A percentile compares a stretch with the other conserved stretches of the same genome.
phyloP scores from a whole-genome alignment of 805 yeast species.

The Torulaspora franciscae region DNA sequence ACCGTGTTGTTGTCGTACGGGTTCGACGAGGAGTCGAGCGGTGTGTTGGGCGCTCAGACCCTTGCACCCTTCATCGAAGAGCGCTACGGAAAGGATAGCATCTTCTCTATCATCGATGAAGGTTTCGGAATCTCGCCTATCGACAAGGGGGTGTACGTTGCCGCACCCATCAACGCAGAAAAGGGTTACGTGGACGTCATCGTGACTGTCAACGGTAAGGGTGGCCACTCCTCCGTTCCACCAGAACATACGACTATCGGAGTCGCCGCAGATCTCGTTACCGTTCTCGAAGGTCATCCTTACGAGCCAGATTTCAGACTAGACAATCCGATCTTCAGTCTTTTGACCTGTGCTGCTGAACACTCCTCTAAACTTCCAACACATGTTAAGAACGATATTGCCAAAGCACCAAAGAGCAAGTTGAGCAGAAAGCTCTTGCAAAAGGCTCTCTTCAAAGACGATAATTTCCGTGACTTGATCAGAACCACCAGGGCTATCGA shows the following conservation, averaged over 20 bases:
- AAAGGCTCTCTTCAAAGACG: conserved; percentile 18
- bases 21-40: conserved; percentile 73
- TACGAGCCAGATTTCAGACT: conserved; percentile 35
- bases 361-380: conserved; percentile 33
- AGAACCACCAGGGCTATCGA: conserved; percentile 67
- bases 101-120: conserved; percentile 69
- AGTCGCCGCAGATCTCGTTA: conserved; percentile 54
- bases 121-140: conserved; percentile 41
- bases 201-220: conserved; percentile 53
- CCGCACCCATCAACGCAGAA: conserved; percentile 55
- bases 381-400: conserved; percentile 25
- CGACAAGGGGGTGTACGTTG: conserved; percentile 44
- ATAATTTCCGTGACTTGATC: conserved; percentile 38
- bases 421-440: conserved; percentile 37
- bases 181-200: conserved; percentile 54
- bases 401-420: conserved; percentile 36
- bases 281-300: conserved; percentile 52
- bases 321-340: conserved; percentile 55
- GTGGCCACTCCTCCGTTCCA: conserved; percentile 80
- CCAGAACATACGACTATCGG: conserved; percentile 82
- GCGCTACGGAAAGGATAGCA: conserved; percentile 54
- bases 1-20: conserved; percentile 64
- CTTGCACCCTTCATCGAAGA: conserved; percentile 45
- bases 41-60: conserved; percentile 53
- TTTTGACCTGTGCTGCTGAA: conserved; percentile 59